Evolutionary conservation across 2,329 filamentous ascomycete species (phyloP), one percentile per base, ranked within the genome.

Genomic region (Acrodontium crateriforme): DNA sequence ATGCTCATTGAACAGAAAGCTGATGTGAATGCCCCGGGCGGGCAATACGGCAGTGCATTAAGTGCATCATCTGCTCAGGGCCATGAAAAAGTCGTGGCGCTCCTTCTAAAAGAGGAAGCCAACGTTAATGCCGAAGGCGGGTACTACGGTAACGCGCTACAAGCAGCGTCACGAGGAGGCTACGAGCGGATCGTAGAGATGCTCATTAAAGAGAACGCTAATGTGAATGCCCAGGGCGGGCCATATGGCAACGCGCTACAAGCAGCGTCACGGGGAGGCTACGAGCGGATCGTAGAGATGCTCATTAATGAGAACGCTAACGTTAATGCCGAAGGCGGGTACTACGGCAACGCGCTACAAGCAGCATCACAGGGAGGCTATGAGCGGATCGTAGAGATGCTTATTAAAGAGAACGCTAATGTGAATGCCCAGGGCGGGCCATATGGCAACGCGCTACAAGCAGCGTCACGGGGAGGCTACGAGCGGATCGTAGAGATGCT

Each of bases 231-330:
- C 9, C 27, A 31, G 24, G 32, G 26, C 24, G 24, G 32, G 11
- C n/a, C 28, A 18, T 25, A 44, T 32, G 25, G 37, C 9, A 39
- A 20, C 31, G 31, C 45, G 6, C 30, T 44, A 5, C 33, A 33
- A 9, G 31, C 27, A 22, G 43, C 41, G 11, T 38, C 37, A 16
- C 15, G 4, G 5, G 18, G 16, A 18, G 43, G 36, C 4, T 20
- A 36, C 23, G 31, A 35, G 18, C 36, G 39, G 15, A 14, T 42
- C 9, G 38, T 49, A 9, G 24, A 41, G 19, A 13, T 42, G 11
- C 35, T 45, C 15, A 21, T 43, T 11, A 29, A 32, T 7, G 12
- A 18, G 5, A 40, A 36, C 6, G 38, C 34, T 9, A 19, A 37
- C 27, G 33, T 42, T 11, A 38, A 45, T 28, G 27, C 26, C 8